Evolutionary conservation across 257 asterid genomes (phyloP).

Genomic region (Petunia axillaris): DNA sequence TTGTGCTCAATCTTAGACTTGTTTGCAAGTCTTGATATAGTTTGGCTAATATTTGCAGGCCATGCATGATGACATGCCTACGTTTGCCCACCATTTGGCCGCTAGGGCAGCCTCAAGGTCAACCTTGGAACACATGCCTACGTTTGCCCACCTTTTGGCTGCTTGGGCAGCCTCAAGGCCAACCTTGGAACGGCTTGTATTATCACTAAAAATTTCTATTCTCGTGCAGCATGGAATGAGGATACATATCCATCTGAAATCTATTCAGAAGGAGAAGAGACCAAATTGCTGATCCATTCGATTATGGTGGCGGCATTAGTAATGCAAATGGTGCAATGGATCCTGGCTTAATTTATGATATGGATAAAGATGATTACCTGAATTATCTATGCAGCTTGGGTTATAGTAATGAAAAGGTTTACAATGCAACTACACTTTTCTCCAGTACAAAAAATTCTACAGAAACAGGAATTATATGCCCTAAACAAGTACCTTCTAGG

Average conservation of each 20-base stretch:
- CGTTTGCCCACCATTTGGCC: too few relatives aligned
- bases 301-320: conserved; percentile 51
- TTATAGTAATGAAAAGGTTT: background rate
- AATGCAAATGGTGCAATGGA: conserved; percentile 41
- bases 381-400: conserved; percentile 47
- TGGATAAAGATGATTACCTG: conserved; percentile 38
- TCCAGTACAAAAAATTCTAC: background rate
- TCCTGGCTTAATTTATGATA: conserved; percentile 45
- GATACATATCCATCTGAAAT: background rate
- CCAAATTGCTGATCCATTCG: conserved; percentile 46
- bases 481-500: conserved; percentile 14
- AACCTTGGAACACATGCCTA: too few relatives aligned
- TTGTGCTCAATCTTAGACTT: too few relatives aligned
- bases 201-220: background rate
- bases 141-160: too few relatives aligned
- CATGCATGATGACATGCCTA: too few relatives aligned
- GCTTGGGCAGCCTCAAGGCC: too few relatives aligned
- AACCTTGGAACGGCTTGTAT: too few relatives aligned
- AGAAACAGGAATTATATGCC: conserved; percentile 18
- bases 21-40: too few relatives aligned
- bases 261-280: conserved; percentile 35
- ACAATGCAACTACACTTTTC: background rate
- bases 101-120: too few relatives aligned
- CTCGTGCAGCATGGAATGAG: background rate
- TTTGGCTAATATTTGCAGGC: too few relatives aligned